A percentile compares a stretch with the other conserved stretches of the same genome.
Evolutionary conservation across 352 stramenopile species (phyloP).

Genomic region (Globisporangium middletonii): DNA sequence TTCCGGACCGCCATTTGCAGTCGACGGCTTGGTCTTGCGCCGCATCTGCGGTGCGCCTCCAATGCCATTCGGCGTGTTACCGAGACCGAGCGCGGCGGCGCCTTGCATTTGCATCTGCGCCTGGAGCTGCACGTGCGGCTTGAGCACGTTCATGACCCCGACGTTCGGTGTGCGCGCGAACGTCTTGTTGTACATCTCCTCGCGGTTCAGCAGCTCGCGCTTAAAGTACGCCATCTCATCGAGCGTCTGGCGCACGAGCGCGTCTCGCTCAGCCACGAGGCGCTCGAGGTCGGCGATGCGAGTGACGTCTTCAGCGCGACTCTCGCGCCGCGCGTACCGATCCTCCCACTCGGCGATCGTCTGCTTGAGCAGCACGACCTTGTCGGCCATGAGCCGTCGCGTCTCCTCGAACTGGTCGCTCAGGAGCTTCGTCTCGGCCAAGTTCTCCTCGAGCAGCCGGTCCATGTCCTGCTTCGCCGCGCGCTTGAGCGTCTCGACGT

Average conservation of each 20-base stretch:
- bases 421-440: slow-evolving; percentile 52
- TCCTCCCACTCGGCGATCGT: slow-evolving; percentile 49
- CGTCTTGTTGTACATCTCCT: slow-evolving; percentile 93
- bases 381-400: slow-evolving; percentile 40
- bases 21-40: slow-evolving; percentile 32
- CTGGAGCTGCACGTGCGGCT: slow-evolving; percentile 60
- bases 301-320: slow-evolving; percentile 69
- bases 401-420: slow-evolving; percentile 75
- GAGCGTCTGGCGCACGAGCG: slow-evolving; percentile 50
- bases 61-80: slow-evolving; percentile 1
- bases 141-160: slow-evolving; percentile 85
- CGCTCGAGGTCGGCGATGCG: slow-evolving; percentile 72
- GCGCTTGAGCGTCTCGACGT: slow-evolving; percentile 47
- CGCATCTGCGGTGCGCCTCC: slow-evolving; percentile 21
- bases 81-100: too few relatives aligned
- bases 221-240: slow-evolving; percentile 93
- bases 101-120: slow-evolving; percentile 26
- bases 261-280: slow-evolving; percentile 59
- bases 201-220: slow-evolving; percentile 88
- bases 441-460: slow-evolving; percentile 57
- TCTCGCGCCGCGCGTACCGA: slow-evolving; percentile 54
- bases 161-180: slow-evolving; percentile 84
- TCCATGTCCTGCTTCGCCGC: slow-evolving; percentile 65
- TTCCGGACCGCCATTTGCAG: slow-evolving; percentile 4
- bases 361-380: slow-evolving; percentile 35